Evolutionary conservation across 306 rosid species (phyloP).

Genomic region (Cucurbita maxima): DNA sequence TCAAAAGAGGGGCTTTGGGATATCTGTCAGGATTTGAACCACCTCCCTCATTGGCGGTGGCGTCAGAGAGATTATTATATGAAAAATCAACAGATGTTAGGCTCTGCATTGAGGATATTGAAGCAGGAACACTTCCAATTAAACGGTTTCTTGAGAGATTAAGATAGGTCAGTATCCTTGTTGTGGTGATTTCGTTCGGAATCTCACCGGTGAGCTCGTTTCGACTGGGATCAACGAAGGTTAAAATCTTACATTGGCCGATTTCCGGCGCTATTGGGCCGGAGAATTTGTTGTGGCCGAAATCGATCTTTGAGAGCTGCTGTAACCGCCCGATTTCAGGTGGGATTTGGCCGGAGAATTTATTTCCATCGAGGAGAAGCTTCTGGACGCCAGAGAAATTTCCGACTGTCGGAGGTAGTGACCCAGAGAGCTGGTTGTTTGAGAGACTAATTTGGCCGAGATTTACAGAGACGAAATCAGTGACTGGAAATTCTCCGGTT

Average conservation of each 20-base stretch:
- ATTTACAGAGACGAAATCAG: conserved; percentile 25
- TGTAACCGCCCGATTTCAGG: conserved; percentile 67
- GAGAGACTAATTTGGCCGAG: conserved; percentile 88
- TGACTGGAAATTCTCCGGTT: conserved; percentile 56
- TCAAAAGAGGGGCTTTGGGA: conserved; percentile 36
- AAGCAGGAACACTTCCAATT: conserved; percentile 59
- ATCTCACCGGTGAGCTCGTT: conserved; percentile 67
- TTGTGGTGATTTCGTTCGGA: conserved; percentile 62
- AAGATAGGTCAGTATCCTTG: conserved; percentile 77
- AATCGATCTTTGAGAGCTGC: conserved; percentile 77
- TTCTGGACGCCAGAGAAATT: conserved; percentile 84
- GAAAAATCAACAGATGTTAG: conserved; percentile 88
- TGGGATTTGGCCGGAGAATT: conserved; percentile 61
- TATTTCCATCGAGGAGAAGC: conserved; percentile 79
- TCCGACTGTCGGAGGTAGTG: conserved; percentile 62
- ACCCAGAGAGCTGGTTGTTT: conserved; percentile 56
- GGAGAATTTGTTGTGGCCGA: conserved; percentile 63
- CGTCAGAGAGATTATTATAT: conserved; percentile 84
- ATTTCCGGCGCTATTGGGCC: conserved; percentile 54
- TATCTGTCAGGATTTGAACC: conserved; percentile 87
- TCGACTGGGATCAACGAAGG: conserved; percentile 76
- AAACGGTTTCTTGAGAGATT: conserved; percentile 77
- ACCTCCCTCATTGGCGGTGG: conserved; percentile 99
- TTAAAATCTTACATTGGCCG: conserved; percentile 64
- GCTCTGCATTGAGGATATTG: conserved; percentile 80